Percentiles rank a stretch among this genome's conserved stretches.
These are phyloP conservation scores for Plasmopara viticola DNA, from an alignment of 352 stramenopile species.

Conservation along the genomic window DNA sequence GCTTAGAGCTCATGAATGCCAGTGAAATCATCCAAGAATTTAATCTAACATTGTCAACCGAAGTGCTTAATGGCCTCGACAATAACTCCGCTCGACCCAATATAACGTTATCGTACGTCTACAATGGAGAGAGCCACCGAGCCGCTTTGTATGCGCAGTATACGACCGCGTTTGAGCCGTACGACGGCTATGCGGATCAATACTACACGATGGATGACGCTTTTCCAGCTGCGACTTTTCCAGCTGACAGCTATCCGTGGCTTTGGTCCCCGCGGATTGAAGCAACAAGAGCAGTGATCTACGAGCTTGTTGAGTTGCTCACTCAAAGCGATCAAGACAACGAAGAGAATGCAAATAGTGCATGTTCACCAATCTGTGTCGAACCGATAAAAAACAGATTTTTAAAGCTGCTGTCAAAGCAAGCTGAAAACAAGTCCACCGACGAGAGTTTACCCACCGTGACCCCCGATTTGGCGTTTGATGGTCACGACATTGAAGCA, in stretches of 20 bases:
- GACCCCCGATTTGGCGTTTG: constrained; percentile 8
- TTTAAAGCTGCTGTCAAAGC: not conserved
- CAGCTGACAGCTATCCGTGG: constrained; percentile 44
- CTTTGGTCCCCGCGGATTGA: constrained; percentile 30
- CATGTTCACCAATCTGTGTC: constrained; percentile 5
- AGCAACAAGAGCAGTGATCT: constrained; percentile 17
- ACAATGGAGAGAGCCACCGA: constrained; percentile 20
- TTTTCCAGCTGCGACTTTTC: constrained; percentile 28
- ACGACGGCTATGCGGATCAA: constrained; percentile 31
- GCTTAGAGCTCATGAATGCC: constrained; percentile 32
- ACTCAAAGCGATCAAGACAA: not conserved
- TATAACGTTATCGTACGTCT: constrained; percentile 23
- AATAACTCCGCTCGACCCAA: constrained; percentile 23
- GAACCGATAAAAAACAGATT: not conserved
- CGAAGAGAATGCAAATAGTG: not conserved
- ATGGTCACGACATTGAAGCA: constrained; percentile 16
- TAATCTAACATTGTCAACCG: constrained; percentile 26
- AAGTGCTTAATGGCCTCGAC: constrained; percentile 6
- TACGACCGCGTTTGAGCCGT: constrained; percentile 36
- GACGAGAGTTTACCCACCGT: too few species aligned
- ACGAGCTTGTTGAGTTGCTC: constrained; percentile 24
- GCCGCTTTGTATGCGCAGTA: constrained; percentile 15
- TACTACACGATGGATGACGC: constrained; percentile 39
- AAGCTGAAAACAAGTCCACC: too few species aligned
- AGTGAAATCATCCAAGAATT: constrained; percentile 33